Evolutionary conservation across 129 eudicot genomes (phyloP), one percentile per base, ranked within the genome.

Genomic region (Apium graveolens): DNA sequence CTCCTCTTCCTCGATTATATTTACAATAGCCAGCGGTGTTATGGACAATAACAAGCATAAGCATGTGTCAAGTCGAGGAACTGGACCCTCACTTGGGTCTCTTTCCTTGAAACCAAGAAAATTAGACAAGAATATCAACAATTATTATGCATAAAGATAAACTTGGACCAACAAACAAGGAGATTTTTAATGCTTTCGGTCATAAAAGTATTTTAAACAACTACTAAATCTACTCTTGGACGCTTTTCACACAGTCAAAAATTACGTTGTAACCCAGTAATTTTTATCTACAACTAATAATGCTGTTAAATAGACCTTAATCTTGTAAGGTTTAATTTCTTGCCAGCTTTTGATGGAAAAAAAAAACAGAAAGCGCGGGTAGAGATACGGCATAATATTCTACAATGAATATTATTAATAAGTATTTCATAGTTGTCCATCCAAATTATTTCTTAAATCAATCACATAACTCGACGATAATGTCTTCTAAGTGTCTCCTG

Each of bases 41-140:
- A 90, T 84, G 74, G 97, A 92, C 84, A 95, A 81, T 45, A 95
- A 89, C 86, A 95, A 74, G 89, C 99, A 95, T 81, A 95, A 81
- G 84, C 97, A 92, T 17, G 99, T 87, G 80, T 92, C 97, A 39
- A 92, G 90, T 62, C 97, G 96, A 79, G 97, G 97, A 70, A 91
- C 87, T 27, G 97, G 99, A 31, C 97, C 99, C 87, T 95, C 99
- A 65, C 87, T 85, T 68, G 96, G 89, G 83, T 90, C 90, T 80
- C 88, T 84, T 88, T 95, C 99, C 99, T 95, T 82, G 68, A 41
- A 84, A 81, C 39, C 57, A 77, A 31, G 39, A 44, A 41, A 11
- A 42, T 42, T 21, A 42, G 5, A 72, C 34, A 71, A 12, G 76
- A 41, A 31, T n/a, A 32, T 72, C 26, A 39, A 42, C 27, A 18